These are phyloP conservation scores for Colletotrichum abscissum DNA, from an alignment of 2,329 filamentous ascomycete genomes.

Conservation along the genomic window DNA sequence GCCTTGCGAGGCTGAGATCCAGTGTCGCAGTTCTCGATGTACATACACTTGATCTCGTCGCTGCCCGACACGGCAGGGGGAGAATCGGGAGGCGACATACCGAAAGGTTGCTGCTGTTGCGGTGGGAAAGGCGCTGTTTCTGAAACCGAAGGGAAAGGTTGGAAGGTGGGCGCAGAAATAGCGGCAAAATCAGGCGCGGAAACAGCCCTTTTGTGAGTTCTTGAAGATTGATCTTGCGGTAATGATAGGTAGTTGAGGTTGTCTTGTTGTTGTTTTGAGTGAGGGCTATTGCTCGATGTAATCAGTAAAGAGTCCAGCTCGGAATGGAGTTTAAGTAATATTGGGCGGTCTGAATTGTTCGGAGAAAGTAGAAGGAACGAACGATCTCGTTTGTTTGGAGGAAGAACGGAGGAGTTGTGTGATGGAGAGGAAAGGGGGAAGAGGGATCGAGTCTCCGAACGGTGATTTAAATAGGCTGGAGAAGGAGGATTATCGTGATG, in stretches of 20 bases:
- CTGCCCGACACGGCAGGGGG: constrained; percentile 25
- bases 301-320: constrained; percentile 29
- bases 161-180: constrained; percentile 35
- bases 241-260: constrained; percentile 31
- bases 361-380: no score
- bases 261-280: constrained; percentile 32
- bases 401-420: neutral
- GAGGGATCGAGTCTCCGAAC: neutral
- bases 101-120: constrained; percentile 36
- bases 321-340: neutral
- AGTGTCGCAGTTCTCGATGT: constrained; percentile 67
- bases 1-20: constrained; percentile 76
- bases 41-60: constrained; percentile 58
- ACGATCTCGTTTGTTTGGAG: neutral
- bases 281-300: constrained; percentile 21
- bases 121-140: constrained; percentile 25
- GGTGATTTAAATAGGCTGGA: neutral
- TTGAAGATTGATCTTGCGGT: constrained; percentile 38
- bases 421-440: neutral
- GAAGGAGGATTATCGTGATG: neutral
- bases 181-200: constrained; percentile 60
- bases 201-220: constrained; percentile 59
- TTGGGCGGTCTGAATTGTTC: neutral
- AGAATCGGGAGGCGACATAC: constrained; percentile 26
- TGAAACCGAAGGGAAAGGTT: constrained; percentile 36